Base-by-base conservation (phyloP, 139 green algal genomes). In the Chlamydomonas urium region DNA sequence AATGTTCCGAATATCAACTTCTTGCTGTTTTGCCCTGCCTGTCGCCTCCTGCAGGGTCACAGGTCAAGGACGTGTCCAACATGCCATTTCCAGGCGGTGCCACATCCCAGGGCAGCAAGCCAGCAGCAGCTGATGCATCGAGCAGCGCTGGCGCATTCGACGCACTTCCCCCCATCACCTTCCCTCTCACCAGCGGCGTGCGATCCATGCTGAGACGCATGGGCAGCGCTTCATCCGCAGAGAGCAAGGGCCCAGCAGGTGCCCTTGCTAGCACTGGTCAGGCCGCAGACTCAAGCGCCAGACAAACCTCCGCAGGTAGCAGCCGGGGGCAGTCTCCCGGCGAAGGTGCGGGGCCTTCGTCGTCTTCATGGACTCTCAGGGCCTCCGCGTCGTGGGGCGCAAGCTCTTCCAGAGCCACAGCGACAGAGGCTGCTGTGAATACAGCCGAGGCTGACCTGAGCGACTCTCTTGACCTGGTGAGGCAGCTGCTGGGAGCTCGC, bases 101-200 rank as follows among this genome's bases (percentile, higher is more conserved):
- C 17, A 21, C 17, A 17, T 56, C 45, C 21, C 45, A 56, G 17
- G 45, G 21, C 21, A 26, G 45, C 45, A 26, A 56, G 45, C 45
- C 45, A 56, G 45, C 21, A 56, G 45, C 45, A 56, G 45, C 45
- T 26, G 17, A 17, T 26, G 45, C 17, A 26, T 56, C 21, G 45
- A 21, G 21, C 45, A 17, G 21, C 17, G 45, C 45, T 26, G 60
- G 37, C n/a, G 36, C 32, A 17, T 71, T 71, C 24, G 63, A 71
- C 10, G 36, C 17, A 4, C 36, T 71, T 31, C 63, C 63, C 21
- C 37, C 66, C 10, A 62, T 73, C 26, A 73, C 66, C 10, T 73
- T 73, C 47, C 66, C 66, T 17, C 66, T 73, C 35, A 63, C 66
- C 3, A 37, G 38, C 8, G 66, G 66, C 26, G 47, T 73, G 66